Conservation (phyloP, 306 rosid genomes). For the Fragaria iinumae region DNA sequence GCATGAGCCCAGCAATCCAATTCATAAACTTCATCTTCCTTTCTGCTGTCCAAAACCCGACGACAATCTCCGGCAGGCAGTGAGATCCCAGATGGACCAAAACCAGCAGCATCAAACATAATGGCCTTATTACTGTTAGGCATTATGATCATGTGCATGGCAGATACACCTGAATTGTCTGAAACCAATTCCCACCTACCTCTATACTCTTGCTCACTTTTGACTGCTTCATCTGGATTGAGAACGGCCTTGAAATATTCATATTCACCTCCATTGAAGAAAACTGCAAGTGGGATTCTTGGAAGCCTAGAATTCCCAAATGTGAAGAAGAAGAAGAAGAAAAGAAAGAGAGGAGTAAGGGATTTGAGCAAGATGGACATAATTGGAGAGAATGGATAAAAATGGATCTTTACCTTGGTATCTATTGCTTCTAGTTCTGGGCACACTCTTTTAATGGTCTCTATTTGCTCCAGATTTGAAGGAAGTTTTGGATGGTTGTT, state of each 20-base stretch:
- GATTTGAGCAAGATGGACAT: conserved; percentile 14
- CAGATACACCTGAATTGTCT: conserved; percentile 19
- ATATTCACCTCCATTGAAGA: conserved; percentile 8
- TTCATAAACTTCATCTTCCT: conserved; percentile 4
- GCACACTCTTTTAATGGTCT: neutral
- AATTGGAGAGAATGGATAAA: neutral
- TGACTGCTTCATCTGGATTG: neutral
- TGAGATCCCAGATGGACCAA: conserved; percentile 13
- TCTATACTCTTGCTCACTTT: neutral
- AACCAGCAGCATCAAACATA: conserved; percentile 16
- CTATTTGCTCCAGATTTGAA: conserved; percentile 11
- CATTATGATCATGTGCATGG: conserved; percentile 19
- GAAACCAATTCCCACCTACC: conserved; percentile 21
- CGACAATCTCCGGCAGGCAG: conserved; percentile 14
- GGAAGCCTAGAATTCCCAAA: neutral
- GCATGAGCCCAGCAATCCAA: conserved; percentile 22
- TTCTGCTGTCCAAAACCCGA: neutral
- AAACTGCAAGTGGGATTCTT: neutral
- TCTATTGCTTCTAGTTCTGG: conserved; percentile 9
- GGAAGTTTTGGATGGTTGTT: conserved; percentile 9
- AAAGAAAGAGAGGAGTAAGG: conserved; percentile 10
- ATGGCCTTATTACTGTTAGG: conserved; percentile 8
- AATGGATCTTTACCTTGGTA: neutral
- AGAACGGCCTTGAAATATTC: neutral
- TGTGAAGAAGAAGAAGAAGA: neutral